Conservation (phyloP, 768 basidiomycete species). For the Leccinellum albellum region DNA sequence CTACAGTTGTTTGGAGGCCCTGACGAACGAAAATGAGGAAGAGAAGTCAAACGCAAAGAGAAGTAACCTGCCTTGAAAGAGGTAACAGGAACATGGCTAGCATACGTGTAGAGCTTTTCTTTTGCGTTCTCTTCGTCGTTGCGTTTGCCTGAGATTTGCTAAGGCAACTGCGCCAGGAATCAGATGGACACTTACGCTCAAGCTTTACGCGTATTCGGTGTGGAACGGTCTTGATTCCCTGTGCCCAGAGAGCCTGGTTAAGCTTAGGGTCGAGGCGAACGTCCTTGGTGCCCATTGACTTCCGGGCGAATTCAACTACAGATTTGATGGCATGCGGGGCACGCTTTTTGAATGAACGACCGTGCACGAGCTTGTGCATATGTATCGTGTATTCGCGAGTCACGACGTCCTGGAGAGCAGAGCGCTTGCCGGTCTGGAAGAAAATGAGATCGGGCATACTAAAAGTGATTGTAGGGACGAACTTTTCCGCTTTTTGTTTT, state of each 20-base stretch:
- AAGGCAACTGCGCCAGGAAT: not conserved
- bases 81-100: slow-evolving; percentile 70
- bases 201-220: slow-evolving; percentile 90
- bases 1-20: slow-evolving; percentile 81
- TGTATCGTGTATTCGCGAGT: slow-evolving; percentile 99
- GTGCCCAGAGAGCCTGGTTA: slow-evolving; percentile 94
- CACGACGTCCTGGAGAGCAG: slow-evolving; percentile 96
- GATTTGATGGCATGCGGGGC: slow-evolving; percentile 97
- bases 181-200: slow-evolving; percentile 61
- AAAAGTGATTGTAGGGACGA: slow-evolving; percentile 24
- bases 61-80: slow-evolving; percentile 73
- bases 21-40: slow-evolving; percentile 30
- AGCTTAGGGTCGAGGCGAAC: slow-evolving; percentile 93
- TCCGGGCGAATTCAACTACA: slow-evolving; percentile 85
- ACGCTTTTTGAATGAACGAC: slow-evolving; percentile 94
- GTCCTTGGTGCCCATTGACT: slow-evolving; percentile 94
- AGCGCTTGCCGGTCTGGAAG: slow-evolving; percentile 79
- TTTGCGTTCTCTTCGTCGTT: slow-evolving; percentile 99
- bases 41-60: not conserved
- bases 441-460: not conserved
- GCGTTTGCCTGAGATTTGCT: slow-evolving; percentile 68
- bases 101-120: slow-evolving; percentile 95
- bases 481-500: slow-evolving; percentile 33
- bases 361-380: slow-evolving; percentile 91
- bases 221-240: slow-evolving; percentile 91